A percentile compares a stretch with the other conserved stretches of the same genome.
phyloP scores from a whole-genome alignment of 139 green algal species.

The Tetraselmis striata region DNA sequence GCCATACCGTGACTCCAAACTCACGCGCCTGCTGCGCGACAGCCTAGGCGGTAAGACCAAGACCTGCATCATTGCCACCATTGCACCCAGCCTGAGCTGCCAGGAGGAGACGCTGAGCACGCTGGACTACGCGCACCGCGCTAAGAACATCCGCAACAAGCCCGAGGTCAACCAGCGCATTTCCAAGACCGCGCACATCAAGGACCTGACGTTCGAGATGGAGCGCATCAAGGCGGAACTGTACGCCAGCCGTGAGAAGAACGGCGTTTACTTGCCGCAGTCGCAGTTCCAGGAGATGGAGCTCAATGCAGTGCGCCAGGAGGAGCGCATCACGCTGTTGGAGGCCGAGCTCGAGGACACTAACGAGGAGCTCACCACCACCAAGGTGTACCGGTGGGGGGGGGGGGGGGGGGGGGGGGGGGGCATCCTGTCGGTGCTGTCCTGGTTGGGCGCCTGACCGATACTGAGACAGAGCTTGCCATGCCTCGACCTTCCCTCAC shows the following conservation, averaged over 20 bases:
- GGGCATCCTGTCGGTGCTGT: no score
- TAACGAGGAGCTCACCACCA: slow-evolving; percentile 16
- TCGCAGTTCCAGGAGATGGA: slow-evolving; percentile 38
- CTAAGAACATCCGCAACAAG: slow-evolving; percentile 98
- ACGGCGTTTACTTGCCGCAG: slow-evolving; percentile 75
- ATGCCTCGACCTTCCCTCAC: background rate
- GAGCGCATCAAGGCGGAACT: slow-evolving; percentile 83
- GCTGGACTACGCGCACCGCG: slow-evolving; percentile 95
- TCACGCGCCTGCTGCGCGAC: slow-evolving; percentile 93
- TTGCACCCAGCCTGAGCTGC: slow-evolving; percentile 80
- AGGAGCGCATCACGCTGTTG: slow-evolving; percentile 12
- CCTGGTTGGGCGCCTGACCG: no score
- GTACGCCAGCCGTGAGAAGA: slow-evolving; percentile 81
- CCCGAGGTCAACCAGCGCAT: slow-evolving; percentile 91
- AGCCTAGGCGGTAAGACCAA: slow-evolving; percentile 71
- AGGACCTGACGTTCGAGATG: slow-evolving; percentile 90
- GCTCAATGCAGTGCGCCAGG: slow-evolving; percentile 16
- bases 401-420: no score
- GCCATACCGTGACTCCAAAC: slow-evolving; percentile 84
- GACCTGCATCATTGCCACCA: slow-evolving; percentile 98
- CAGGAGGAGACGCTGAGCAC: slow-evolving; percentile 94
- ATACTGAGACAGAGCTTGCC: no score
- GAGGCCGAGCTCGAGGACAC: slow-evolving; percentile 19
- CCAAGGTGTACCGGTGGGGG: slow-evolving; percentile 8
- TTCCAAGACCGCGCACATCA: slow-evolving; percentile 88